Conservation (phyloP, 192 early-diverging fungal species). For the Allomyces macrogynus region DNA sequence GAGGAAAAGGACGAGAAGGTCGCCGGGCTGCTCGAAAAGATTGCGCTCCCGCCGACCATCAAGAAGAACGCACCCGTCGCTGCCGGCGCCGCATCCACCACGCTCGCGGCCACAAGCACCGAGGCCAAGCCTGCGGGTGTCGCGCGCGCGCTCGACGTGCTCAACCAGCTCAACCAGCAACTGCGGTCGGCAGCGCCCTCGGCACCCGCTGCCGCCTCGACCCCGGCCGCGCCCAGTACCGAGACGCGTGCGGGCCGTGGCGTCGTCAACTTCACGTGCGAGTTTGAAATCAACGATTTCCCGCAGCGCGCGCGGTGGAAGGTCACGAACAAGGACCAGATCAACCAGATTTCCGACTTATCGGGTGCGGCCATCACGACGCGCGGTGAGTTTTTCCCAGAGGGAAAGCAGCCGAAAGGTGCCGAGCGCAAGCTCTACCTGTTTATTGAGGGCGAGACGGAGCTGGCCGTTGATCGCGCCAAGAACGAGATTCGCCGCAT, state of each 20-base stretch:
- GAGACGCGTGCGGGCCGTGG: too few relatives aligned
- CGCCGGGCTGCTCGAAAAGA: slow-evolving; percentile 5
- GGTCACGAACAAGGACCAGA: slow-evolving; percentile 89
- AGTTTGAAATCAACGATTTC: slow-evolving; percentile 96
- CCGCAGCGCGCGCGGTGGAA: slow-evolving; percentile 86
- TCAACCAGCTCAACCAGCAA: slow-evolving; percentile 24
- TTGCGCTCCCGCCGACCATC: slow-evolving; percentile 6
- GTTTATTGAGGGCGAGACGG: slow-evolving; percentile 84
- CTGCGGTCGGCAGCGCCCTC: slow-evolving; percentile 8
- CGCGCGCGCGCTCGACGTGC: slow-evolving; percentile 9
- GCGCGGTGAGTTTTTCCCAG: slow-evolving; percentile 67
- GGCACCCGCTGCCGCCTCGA: background rate
- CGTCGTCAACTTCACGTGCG: slow-evolving; percentile 38
- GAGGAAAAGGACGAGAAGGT: slow-evolving; percentile 19
- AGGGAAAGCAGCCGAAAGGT: slow-evolving; percentile 56
- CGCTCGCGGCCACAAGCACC: slow-evolving; percentile 3
- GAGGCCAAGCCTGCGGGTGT: background rate
- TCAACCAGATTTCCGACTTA: slow-evolving; percentile 76
- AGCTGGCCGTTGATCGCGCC: slow-evolving; percentile 74
- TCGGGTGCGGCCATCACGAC: slow-evolving; percentile 91
- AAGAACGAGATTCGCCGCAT: slow-evolving; percentile 84
- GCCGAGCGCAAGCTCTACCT: slow-evolving; percentile 80
- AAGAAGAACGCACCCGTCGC: slow-evolving; percentile 7
- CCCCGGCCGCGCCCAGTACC: background rate
- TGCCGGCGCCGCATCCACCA: slow-evolving; percentile 5